phyloP scores from a whole-genome alignment of 2,329 filamentous ascomycete genomes.

The Pseudopyricularia cyperi region DNA sequence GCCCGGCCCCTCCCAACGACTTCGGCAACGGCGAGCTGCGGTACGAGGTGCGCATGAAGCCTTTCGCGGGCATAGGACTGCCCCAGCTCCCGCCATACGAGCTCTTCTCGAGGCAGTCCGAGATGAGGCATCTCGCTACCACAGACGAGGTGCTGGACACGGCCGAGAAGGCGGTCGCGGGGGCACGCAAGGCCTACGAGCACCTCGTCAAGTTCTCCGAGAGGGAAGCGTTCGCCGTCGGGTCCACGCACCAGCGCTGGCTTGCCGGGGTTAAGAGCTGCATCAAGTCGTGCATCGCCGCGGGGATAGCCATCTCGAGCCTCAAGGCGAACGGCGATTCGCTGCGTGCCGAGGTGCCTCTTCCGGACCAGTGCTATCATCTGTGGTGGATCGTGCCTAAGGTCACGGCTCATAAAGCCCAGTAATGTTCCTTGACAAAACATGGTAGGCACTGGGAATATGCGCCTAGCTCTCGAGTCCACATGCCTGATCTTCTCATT shows the following conservation, averaged over 20 bases:
- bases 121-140: conserved; percentile 24
- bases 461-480: background rate
- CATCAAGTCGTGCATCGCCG: conserved; percentile 57
- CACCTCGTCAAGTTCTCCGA: conserved; percentile 36
- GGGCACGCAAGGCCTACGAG: conserved; percentile 43
- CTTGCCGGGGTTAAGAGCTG: conserved; percentile 42
- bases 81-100: conserved; percentile 54
- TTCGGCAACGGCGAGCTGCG: conserved; percentile 57
- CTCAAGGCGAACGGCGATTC: conserved; percentile 35
- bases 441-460: background rate
- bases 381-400: conserved; percentile 53
- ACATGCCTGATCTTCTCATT: too few relatives aligned
- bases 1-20: conserved; percentile 34
- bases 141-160: conserved; percentile 25
- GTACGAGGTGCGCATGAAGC: conserved; percentile 78
- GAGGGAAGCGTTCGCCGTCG: conserved; percentile 39
- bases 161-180: conserved; percentile 30
- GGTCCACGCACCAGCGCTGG: conserved; percentile 48
- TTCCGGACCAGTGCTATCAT: conserved; percentile 41
- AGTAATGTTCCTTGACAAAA: background rate
- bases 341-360: conserved; percentile 38
- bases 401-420: conserved; percentile 12
- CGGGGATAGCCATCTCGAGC: conserved; percentile 49
- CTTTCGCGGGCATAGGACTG: conserved; percentile 56
- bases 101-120: conserved; percentile 37